Conservation (phyloP, 805 yeast genomes). For the Cyberlindnera meyerae region DNA sequence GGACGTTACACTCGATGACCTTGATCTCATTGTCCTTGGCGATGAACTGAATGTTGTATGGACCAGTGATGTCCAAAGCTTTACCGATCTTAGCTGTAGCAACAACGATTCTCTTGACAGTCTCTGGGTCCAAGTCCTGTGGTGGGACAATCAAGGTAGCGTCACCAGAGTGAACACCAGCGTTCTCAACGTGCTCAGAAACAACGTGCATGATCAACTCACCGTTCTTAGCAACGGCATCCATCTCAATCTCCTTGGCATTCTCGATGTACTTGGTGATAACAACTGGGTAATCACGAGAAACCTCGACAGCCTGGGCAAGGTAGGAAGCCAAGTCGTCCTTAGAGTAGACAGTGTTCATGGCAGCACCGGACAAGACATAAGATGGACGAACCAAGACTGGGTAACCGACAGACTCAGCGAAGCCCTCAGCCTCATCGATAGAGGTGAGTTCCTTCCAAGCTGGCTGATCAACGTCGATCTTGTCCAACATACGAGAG, state of each 20-base stretch:
- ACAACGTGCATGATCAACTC: constrained; percentile 88
- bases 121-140: constrained; percentile 60
- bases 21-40: constrained; percentile 80
- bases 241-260: constrained; percentile 95
- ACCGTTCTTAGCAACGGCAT: constrained; percentile 92
- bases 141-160: constrained; percentile 96
- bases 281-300: constrained; percentile 96
- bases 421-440: constrained; percentile 80
- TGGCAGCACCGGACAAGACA: constrained; percentile 97
- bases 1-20: constrained; percentile 97
- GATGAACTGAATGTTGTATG: constrained; percentile 96
- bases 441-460: constrained; percentile 94
- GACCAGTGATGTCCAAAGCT: constrained; percentile 96
- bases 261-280: constrained; percentile 93
- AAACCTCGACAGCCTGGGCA: constrained; percentile 84
- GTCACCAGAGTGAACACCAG: constrained; percentile 98
- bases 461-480: constrained; percentile 92
- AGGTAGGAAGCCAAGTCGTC: constrained; percentile 78
- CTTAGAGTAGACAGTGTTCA: constrained; percentile 84
- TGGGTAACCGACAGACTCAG: constrained; percentile 84
- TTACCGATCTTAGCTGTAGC: constrained; percentile 90
- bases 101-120: constrained; percentile 70
- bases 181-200: constrained; percentile 96
- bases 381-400: constrained; percentile 97
- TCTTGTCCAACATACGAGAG: constrained; percentile 87